These are phyloP conservation scores for Osmanthus fragrans DNA, from an alignment of 257 asterid genomes.

Conservation along the genomic window DNA sequence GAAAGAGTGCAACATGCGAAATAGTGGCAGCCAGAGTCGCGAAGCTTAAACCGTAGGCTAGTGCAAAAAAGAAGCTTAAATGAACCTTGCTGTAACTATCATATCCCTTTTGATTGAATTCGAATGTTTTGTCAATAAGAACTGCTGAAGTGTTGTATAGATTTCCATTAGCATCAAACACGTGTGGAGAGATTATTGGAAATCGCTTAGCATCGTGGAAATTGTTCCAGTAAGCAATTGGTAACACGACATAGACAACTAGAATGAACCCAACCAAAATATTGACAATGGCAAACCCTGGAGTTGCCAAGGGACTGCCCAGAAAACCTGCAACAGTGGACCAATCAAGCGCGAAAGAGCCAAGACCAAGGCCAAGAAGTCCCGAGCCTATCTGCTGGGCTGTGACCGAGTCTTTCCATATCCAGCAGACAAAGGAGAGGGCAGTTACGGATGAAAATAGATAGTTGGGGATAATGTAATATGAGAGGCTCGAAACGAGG, in stretches of 20 bases:
- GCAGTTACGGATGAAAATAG: slow-evolving; percentile 64
- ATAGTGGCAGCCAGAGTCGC: slow-evolving; percentile 60
- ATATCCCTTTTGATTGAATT: slow-evolving; percentile 47
- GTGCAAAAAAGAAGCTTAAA: slow-evolving; percentile 53
- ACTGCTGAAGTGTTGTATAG: slow-evolving; percentile 48
- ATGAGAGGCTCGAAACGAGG: slow-evolving; percentile 59
- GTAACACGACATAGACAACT: slow-evolving; percentile 41
- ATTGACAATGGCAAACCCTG: slow-evolving; percentile 67
- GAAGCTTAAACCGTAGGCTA: slow-evolving; percentile 57
- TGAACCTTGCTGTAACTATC: slow-evolving; percentile 56
- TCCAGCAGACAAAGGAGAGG: slow-evolving; percentile 64
- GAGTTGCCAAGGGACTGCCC: slow-evolving; percentile 73
- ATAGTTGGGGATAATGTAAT: slow-evolving; percentile 62
- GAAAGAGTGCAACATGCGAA: slow-evolving; percentile 64
- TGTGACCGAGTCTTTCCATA: slow-evolving; percentile 60
- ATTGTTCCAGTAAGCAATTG: slow-evolving; percentile 61
- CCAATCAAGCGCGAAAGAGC: slow-evolving; percentile 68
- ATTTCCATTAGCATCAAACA: slow-evolving; percentile 54
- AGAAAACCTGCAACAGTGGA: slow-evolving; percentile 57
- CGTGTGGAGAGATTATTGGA: slow-evolving; percentile 58
- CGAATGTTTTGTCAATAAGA: slow-evolving; percentile 39
- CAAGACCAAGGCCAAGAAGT: slow-evolving; percentile 53
- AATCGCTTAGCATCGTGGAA: slow-evolving; percentile 46
- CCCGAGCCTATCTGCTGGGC: slow-evolving; percentile 68
- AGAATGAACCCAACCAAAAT: slow-evolving; percentile 56